Base-by-base conservation (phyloP, 257 asterid species). In the Jacaranda mimosifolia region DNA sequence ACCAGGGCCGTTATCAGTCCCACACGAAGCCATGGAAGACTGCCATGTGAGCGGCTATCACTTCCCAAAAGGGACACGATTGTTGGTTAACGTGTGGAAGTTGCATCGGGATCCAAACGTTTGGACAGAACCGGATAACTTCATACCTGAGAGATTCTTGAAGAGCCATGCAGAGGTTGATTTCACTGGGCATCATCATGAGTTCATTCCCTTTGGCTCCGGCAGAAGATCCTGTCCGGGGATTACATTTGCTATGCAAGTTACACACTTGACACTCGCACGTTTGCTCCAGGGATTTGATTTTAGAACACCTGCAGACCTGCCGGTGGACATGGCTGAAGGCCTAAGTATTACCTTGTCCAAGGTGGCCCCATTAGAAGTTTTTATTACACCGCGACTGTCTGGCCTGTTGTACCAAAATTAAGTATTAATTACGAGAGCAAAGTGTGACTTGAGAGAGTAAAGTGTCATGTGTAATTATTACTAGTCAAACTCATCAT, bases 161-260 rank as follows among this genome's bases (percentile, higher is more conserved):
- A 70, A 70, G 1, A 69, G 68, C 40, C 87, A 87, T 40, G 73
- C 57, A 0, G 82, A 83, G 10, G 63, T 86, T 3, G 90, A 85
- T 69, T 80, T 76, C 67, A 26, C 70, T 0, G 90, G 93, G 0
- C 85, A 85, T 43, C 82, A 88, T 62, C 85, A 80, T 18, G 91
- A 88, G 81, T 85, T 76, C 79, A 78, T 59, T n/a, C 96, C 96
- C 0, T 90, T 90, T 42, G 91, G 96, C 9, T 80, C 86, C 0
- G 93, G 91, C 1, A 73, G 96, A 13, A 69, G 93, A 71, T 77
- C 82, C 5, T 90, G 91, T 52, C 93, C 93, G 0, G 89, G 90
- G 9, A 73, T 77, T 4, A 78, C 84, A 0, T 87, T 87, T 6
- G 91, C 88, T 0, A 75, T 73, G 83, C 85, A 85, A 56, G 87